A percentile compares a stretch with the other conserved stretches of the same genome.
Evolutionary conservation across 768 basidiomycete genomes (phyloP).

Genomic region (Lactarius hatsudake): DNA sequence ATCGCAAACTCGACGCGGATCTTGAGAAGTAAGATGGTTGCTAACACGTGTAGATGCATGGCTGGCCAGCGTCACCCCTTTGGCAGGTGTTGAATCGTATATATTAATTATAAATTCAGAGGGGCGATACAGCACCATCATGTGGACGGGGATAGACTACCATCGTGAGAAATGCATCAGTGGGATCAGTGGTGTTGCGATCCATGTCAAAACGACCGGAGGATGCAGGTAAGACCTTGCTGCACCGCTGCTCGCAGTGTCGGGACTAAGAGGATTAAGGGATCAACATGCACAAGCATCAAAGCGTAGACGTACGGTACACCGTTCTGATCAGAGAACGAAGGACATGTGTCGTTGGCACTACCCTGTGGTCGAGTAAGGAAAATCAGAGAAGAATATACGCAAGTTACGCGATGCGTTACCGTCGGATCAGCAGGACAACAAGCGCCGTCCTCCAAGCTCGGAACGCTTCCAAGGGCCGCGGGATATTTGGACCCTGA

Average conservation of each 20-base stretch:
- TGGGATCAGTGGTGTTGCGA: background rate
- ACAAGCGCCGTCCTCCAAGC: conserved; percentile 57
- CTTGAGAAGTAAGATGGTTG: conserved; percentile 17
- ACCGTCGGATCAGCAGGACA: conserved; percentile 72
- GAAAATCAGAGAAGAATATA: background rate
- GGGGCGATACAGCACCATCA: background rate
- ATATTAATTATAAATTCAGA: conserved; percentile 1
- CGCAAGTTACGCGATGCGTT: conserved; percentile 24
- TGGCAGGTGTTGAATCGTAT: background rate
- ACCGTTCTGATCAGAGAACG: conserved; percentile 65
- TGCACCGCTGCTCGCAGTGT: conserved; percentile 29
- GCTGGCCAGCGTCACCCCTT: background rate
- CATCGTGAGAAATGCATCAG: background rate
- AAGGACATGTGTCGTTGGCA: conserved; percentile 53
- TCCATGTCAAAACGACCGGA: conserved; percentile 2
- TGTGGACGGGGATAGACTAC: background rate
- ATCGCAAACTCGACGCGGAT: conserved; percentile 22
- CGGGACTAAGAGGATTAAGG: conserved; percentile 31
- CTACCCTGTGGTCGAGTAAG: conserved; percentile 19
- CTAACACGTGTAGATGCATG: background rate
- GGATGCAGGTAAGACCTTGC: background rate
- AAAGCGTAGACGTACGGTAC: conserved; percentile 49
- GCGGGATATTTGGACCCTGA: conserved; percentile 53
- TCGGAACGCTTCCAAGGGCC: conserved; percentile 66
- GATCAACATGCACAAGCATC: conserved; percentile 9